phyloP scores from a whole-genome alignment of 1,139 yeast species.

The Yamadazyma jaroonii region DNA sequence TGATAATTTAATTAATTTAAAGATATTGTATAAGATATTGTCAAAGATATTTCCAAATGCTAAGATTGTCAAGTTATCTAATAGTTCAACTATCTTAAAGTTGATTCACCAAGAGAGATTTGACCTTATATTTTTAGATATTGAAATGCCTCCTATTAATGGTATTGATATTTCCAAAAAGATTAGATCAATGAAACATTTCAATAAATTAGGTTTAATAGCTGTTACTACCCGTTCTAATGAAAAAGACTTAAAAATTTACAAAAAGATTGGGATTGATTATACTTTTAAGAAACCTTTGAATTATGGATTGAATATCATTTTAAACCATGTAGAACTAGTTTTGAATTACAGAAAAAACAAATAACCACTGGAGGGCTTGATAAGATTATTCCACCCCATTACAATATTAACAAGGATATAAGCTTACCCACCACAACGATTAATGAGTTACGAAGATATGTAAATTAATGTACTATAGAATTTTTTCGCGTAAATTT shows the following conservation, averaged over 20 bases:
- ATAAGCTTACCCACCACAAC: neutral
- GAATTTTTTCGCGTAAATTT: neutral
- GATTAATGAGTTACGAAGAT: constrained; percentile 1
- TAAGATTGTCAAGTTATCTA: constrained; percentile 25
- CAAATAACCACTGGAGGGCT: no score
- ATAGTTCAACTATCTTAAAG: constrained; percentile 29
- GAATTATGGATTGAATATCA: constrained; percentile 19
- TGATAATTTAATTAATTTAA: constrained; percentile 42
- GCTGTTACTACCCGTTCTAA: constrained; percentile 42
- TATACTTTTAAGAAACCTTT: constrained; percentile 43
- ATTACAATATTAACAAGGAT: no score
- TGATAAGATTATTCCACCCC: no score
- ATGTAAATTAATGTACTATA: constrained; percentile 1
- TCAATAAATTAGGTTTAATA: constrained; percentile 29
- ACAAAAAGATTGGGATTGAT: constrained; percentile 38
- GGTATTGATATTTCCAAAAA: constrained; percentile 39
- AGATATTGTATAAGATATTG: constrained; percentile 33
- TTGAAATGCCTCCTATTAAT: constrained; percentile 46
- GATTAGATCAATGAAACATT: constrained; percentile 21
- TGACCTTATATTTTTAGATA: constrained; percentile 42
- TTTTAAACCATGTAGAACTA: constrained; percentile 16
- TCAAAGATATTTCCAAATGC: constrained; percentile 36
- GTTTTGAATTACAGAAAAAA: constrained; percentile 15
- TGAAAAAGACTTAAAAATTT: constrained; percentile 26
- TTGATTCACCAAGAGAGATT: constrained; percentile 19